phyloP scores from a whole-genome alignment of 192 early-diverging fungal species.

The Coemansia sp. region DNA sequence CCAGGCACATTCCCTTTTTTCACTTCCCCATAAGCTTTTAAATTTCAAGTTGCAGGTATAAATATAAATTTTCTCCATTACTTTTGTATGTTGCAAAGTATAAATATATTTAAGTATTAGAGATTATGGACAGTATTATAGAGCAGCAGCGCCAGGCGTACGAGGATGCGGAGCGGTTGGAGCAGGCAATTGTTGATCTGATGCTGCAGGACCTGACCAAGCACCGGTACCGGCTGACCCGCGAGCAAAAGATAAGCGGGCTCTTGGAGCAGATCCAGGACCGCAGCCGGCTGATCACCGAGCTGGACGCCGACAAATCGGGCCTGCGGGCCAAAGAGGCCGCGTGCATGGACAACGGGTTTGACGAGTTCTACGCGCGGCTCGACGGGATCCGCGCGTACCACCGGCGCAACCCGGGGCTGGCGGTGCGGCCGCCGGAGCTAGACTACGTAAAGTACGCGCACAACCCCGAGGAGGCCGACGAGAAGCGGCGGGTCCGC shows the following conservation, averaged over 20 bases:
- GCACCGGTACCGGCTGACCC: slow-evolving; percentile 77
- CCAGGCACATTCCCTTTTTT: no score
- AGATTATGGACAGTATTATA: slow-evolving; percentile 64
- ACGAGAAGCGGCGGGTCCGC: slow-evolving; percentile 45
- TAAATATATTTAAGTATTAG: no score
- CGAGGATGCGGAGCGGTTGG: slow-evolving; percentile 92
- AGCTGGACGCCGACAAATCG: slow-evolving; percentile 69
- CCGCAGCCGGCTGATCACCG: slow-evolving; percentile 60
- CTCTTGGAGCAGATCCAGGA: slow-evolving; percentile 69
- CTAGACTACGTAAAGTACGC: slow-evolving; percentile 66
- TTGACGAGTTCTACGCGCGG: slow-evolving; percentile 85
- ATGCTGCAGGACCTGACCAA: slow-evolving; percentile 73
- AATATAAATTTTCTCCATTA: not conserved
- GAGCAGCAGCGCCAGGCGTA: slow-evolving; percentile 75
- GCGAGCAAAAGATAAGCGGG: slow-evolving; percentile 75
- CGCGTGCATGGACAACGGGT: slow-evolving; percentile 65
- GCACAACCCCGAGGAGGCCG: slow-evolving; percentile 44
- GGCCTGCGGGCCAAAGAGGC: slow-evolving; percentile 71
- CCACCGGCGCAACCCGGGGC: slow-evolving; percentile 76
- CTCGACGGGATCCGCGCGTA: slow-evolving; percentile 78
- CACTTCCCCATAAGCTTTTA: slow-evolving; percentile 3
- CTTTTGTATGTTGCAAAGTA: not conserved
- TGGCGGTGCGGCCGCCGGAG: slow-evolving; percentile 76
- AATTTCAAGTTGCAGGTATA: not conserved
- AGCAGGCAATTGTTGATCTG: slow-evolving; percentile 81